phyloP scores from a whole-genome alignment of 331 rosid genomes.

The Prunus yedoensis region DNA sequence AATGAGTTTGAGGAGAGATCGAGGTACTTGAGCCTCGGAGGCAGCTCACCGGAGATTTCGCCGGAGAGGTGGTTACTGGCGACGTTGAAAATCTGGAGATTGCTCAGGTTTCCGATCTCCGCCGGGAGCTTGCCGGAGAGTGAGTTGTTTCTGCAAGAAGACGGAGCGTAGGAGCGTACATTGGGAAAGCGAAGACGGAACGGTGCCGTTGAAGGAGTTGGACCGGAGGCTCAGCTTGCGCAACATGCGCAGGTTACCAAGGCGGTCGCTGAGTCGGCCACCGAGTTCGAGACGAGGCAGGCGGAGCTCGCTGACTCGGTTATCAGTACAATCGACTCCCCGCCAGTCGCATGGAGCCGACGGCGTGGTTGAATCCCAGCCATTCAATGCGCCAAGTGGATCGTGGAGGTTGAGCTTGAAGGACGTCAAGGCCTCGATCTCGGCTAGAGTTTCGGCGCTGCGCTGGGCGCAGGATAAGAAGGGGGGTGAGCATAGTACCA shows the following conservation, averaged over 20 bases:
- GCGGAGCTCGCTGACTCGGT: constrained; percentile 69
- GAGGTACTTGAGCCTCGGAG: constrained; percentile 49
- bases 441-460: constrained; percentile 18
- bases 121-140: constrained; percentile 67
- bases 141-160: constrained; percentile 69
- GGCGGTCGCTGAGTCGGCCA: constrained; percentile 62
- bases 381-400: constrained; percentile 40
- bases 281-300: constrained; percentile 79
- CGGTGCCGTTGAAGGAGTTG: constrained; percentile 70
- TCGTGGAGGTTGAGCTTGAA: constrained; percentile 47
- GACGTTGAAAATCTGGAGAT: constrained; percentile 57
- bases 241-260: constrained; percentile 54
- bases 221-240: constrained; percentile 73
- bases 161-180: constrained; percentile 61
- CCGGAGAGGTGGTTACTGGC: constrained; percentile 78
- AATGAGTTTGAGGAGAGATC: constrained; percentile 79
- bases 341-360: constrained; percentile 61
- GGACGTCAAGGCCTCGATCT: constrained; percentile 47
- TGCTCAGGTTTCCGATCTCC: constrained; percentile 62
- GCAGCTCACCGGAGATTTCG: constrained; percentile 45
- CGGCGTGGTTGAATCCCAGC: constrained; percentile 46
- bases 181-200: constrained; percentile 61
- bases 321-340: constrained; percentile 45
- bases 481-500: constrained; percentile 50
- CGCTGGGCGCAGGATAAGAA: constrained; percentile 51